A percentile compares a stretch with the other conserved stretches of the same genome.
Conservation (phyloP, 108 stramenopile genomes). For the Fragilaria crotonensis region DNA sequence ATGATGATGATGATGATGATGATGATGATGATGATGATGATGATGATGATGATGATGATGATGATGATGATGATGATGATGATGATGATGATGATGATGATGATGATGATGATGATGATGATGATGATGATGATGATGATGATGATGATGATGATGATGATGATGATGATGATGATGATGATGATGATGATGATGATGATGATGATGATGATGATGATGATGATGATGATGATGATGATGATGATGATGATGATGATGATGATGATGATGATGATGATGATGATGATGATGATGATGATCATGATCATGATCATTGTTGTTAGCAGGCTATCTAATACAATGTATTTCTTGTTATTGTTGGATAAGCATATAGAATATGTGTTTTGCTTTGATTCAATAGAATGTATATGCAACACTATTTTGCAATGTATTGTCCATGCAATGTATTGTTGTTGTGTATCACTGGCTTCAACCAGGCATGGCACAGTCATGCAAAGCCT, state of each 20-base stretch:
- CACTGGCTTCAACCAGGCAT: too few relatives aligned
- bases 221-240: conserved; percentile 1
- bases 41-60: conserved; percentile 1
- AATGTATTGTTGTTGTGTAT: too few relatives aligned
- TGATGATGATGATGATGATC: conserved; percentile 1
- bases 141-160: conserved; percentile 1
- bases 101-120: conserved; percentile 1
- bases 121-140: conserved; percentile 2
- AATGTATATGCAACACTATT: too few relatives aligned
- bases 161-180: conserved; percentile 1
- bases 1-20: conserved; percentile 2
- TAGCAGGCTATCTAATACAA: not conserved
- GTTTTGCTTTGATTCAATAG: too few relatives aligned
- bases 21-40: conserved; percentile 1
- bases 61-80: conserved; percentile 2
- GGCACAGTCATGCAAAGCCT: too few relatives aligned
- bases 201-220: conserved; percentile 1
- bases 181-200: conserved; percentile 2
- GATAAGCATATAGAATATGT: too few relatives aligned
- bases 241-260: conserved; percentile 2
- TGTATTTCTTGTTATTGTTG: too few relatives aligned
- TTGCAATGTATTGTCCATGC: too few relatives aligned
- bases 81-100: conserved; percentile 1
- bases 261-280: conserved; percentile 1
- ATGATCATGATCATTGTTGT: not conserved